Evolutionary conservation across 768 basidiomycete genomes (phyloP), one percentile per base, ranked within the genome.

Genomic region (Russula virescens): DNA sequence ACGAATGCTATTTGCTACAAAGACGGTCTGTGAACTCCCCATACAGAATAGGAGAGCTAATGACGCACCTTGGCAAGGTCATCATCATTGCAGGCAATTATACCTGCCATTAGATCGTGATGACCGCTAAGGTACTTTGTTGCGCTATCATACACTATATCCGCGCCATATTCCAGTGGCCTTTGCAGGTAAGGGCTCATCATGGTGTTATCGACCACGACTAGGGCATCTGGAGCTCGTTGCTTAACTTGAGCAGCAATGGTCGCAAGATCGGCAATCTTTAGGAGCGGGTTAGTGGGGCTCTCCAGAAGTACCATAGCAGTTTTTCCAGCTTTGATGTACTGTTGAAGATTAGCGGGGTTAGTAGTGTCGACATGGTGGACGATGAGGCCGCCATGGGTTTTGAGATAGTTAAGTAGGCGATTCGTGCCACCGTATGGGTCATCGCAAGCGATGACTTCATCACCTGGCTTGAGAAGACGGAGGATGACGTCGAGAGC

Each of bases 121-220:
- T 99, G 97, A 9, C 97, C 97, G 61, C 91, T 94, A 50, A 99
- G 81, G 74, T 98, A 98, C 73, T 99, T 99, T 25, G 97, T 98
- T 11, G 87, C 97, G 62, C 93, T 95, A 74, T 99, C 97, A 70
- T 99, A 99, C 10, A 98, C 95, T 59, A 99, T 85, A 72, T 99
- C 97, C 52, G 92, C 92, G 18, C 96, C 97, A 55, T 97, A 88
- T 70, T 98, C 94, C 42, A 98, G 82, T 13, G 97, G 97, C 61
- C 95, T 79, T 72, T 96, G 94, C 9, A 98, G 80, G 75, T 98
- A 98, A 18, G 97, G 96, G 71, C 94, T 97, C 96, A 98, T 98
- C 97, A 98, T 98, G 63, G 97, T 98, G 72, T 99, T 98, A 74
- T 98, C 97, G 23, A 94, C 93, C 42, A 95, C 89, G 57, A 95